phyloP scores from a whole-genome alignment of 179 eudicot genomes.

The Monotropa hypopitys region DNA sequence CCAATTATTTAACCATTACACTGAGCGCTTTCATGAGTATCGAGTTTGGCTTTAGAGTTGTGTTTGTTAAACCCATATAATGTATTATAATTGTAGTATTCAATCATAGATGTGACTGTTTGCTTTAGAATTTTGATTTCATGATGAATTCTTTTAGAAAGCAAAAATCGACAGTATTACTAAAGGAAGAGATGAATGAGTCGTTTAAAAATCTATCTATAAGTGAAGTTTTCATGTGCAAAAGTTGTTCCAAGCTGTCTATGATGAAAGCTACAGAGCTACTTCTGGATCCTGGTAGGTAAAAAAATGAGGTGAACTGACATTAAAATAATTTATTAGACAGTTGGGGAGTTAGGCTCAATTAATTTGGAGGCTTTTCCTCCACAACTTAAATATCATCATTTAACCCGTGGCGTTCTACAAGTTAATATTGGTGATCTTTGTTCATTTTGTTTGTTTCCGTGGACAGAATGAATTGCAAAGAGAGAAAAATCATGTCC shows the following conservation, averaged over 20 bases:
- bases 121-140: background rate
- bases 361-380: background rate
- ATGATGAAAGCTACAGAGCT: background rate
- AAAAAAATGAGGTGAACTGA: background rate
- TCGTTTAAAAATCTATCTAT: background rate
- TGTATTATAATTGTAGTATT: background rate
- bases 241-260: background rate
- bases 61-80: background rate
- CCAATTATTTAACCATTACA: background rate
- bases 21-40: background rate
- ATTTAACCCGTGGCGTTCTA: background rate
- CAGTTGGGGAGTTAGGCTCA: slow-evolving; percentile 1
- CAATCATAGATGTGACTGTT: background rate
- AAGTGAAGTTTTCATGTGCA: background rate
- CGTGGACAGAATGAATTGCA: no score
- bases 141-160: background rate
- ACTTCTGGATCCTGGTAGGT: background rate
- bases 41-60: background rate
- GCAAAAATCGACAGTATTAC: background rate
- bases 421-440: background rate
- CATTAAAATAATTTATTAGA: background rate
- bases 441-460: no score
- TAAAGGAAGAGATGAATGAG: background rate
- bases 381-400: background rate
- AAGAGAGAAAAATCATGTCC: background rate